Evolutionary conservation across 2,329 filamentous ascomycete species (phyloP), one percentile per base, ranked within the genome.

Genomic region (Calonectria pseudoreteaudii): DNA sequence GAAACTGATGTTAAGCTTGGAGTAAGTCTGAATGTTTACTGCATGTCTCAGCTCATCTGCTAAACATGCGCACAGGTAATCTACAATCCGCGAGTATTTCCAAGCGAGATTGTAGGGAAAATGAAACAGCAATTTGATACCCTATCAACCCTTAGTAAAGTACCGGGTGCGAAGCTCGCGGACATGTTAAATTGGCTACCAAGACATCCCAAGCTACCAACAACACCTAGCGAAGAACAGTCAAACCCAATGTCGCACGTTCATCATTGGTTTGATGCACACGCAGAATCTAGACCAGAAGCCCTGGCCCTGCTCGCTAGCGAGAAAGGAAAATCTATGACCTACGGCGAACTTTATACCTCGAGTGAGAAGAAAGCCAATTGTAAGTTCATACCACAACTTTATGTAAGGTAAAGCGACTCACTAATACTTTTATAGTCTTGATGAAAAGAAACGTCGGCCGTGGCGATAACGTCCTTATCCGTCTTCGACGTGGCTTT

Each of bases 1-100:
- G 53, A 60, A 10, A 26, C 26, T n/a, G 53, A 60, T 18, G 53
- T 60, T n/a, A 60, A 60, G 13, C 53, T 60, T 38, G 53, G 53
- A 2, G 53, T 60, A 38, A 38, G 53, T 26, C 26, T 13, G n/a
- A 31, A 31, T 31, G 31, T 31, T 5, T 31, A 10, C 31, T 31
- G 6, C 31, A 6, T 31, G 31, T 31, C 31, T 31, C 10, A 6
- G 31, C 3, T 31, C 31, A 31, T 31, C 31, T 31, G 10, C 31
- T 31, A 31, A 34, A 34, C 31, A 34, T 10, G 9, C 6, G 18
- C 3, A 60, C 3, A 58, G 53, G 53, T 60, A 4, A 60, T 60
- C 23, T 60, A 60, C 20, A 38, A 60, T 3, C 53, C 53, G 11
- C 31, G 18, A 38, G 13, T 38, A 18, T 60, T 60, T 26, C 26